Evolutionary conservation across 192 early-diverging fungal species (phyloP).

Genomic region (Neocallimastix lanati): DNA sequence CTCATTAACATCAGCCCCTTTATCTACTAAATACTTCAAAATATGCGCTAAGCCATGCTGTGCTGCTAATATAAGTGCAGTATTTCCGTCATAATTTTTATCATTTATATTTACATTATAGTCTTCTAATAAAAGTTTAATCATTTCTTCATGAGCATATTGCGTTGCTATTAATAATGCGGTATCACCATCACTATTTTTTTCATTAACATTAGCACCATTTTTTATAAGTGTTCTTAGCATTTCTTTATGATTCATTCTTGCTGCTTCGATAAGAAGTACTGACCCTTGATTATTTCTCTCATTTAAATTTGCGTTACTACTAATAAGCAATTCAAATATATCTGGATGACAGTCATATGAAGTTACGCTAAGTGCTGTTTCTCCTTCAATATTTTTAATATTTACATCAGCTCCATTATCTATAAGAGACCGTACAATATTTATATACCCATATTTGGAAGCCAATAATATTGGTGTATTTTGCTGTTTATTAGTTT

Average conservation of each 20-base stretch:
- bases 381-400: neutral
- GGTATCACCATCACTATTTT: neutral
- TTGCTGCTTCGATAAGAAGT: neutral
- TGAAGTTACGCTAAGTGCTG: neutral
- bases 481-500: neutral
- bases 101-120: neutral
- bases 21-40: neutral
- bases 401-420: neutral
- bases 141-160: neutral
- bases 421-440: neutral
- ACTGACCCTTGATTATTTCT: neutral
- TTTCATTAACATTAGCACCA: neutral
- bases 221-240: neutral
- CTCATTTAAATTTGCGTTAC: neutral
- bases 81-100: neutral
- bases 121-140: neutral
- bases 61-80: neutral
- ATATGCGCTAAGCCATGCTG: neutral
- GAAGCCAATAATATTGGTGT: neutral
- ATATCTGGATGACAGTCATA: neutral
- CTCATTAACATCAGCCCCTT: neutral
- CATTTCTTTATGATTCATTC: neutral
- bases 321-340: neutral
- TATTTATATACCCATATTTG: neutral
- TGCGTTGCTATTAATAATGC: neutral